Conservation (phyloP, 2,329 filamentous ascomycete genomes). For the Colletotrichum ledebouriae region DNA sequence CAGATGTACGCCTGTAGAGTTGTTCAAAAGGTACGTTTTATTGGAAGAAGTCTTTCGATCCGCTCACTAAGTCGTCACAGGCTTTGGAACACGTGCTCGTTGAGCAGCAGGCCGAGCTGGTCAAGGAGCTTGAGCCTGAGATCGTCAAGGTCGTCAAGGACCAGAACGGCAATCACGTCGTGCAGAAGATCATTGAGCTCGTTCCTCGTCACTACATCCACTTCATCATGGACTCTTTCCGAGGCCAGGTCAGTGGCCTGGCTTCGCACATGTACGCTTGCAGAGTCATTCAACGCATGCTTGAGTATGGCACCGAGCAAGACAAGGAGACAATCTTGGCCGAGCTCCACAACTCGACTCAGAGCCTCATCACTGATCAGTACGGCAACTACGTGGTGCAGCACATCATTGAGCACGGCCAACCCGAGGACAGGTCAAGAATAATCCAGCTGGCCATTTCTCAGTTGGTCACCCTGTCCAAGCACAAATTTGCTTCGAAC, state of each 20-base stretch:
- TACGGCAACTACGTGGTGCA: conserved; percentile 98
- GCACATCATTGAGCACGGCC: conserved; percentile 86
- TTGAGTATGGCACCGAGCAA: conserved; percentile 82
- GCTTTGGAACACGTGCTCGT: conserved; percentile 90
- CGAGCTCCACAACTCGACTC: conserved; percentile 81
- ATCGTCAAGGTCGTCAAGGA: conserved; percentile 85
- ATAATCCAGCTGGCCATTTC: conserved; percentile 81
- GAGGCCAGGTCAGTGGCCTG: conserved; percentile 78
- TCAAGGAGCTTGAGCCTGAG: conserved; percentile 83
- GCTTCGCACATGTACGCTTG: conserved; percentile 89
- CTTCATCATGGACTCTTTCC: conserved; percentile 87
- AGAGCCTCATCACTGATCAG: conserved; percentile 83
- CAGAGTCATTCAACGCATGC: conserved; percentile 90
- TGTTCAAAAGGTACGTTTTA: conserved; percentile 83
- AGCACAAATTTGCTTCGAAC: conserved; percentile 97
- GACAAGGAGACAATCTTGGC: conserved; percentile 80
- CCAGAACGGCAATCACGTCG: conserved; percentile 94
- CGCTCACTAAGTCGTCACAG: conserved; percentile 55
- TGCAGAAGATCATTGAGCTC: conserved; percentile 91
- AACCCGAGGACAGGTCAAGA: conserved; percentile 76
- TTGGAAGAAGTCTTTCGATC: neutral
- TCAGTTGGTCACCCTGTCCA: conserved; percentile 82
- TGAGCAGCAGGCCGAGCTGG: conserved; percentile 89
- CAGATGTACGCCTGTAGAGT: conserved; percentile 97
- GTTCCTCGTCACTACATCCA: conserved; percentile 83